Conservation (phyloP, 148 eudicot species). For the Spergularia marina region DNA sequence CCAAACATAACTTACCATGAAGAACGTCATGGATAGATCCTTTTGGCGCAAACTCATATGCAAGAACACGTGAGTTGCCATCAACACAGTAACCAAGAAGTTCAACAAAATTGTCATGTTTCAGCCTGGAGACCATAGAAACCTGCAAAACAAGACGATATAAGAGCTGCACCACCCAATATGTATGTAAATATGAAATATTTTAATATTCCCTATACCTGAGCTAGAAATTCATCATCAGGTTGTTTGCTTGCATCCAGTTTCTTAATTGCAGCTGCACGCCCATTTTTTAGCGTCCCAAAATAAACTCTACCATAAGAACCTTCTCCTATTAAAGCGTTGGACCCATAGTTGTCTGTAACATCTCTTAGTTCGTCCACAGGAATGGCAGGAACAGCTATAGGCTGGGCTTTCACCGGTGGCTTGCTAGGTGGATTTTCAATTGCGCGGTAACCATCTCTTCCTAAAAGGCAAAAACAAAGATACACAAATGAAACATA, state of each 20-base stretch:
- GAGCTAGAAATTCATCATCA: conserved; percentile 72
- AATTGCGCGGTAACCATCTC: conserved; percentile 38
- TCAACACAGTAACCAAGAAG: conserved; percentile 80
- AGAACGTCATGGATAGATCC: conserved; percentile 83
- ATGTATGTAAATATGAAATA: neutral
- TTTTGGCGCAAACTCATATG: conserved; percentile 84
- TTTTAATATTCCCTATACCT: conserved; percentile 37
- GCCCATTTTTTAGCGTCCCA: conserved; percentile 53
- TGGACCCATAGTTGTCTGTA: conserved; percentile 77
- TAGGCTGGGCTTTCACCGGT: conserved; percentile 53
- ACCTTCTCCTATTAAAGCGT: conserved; percentile 84
- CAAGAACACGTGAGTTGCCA: conserved; percentile 59
- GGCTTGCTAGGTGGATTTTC: conserved; percentile 47
- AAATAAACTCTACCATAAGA: conserved; percentile 86
- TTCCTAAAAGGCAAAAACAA: conserved; percentile 23
- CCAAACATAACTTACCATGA: conserved; percentile 52
- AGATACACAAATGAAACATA: neutral
- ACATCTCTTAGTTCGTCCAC: conserved; percentile 71
- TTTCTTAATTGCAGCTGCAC: conserved; percentile 79
- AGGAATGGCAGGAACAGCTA: conserved; percentile 60
- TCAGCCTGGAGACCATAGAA: conserved; percentile 74
- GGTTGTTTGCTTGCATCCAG: conserved; percentile 70
- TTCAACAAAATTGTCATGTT: conserved; percentile 80
- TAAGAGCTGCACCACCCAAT: conserved; percentile 10
- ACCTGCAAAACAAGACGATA: conserved; percentile 38